phyloP scores from a whole-genome alignment of 345 rosid genomes.

The Stellera chamaejasme region DNA sequence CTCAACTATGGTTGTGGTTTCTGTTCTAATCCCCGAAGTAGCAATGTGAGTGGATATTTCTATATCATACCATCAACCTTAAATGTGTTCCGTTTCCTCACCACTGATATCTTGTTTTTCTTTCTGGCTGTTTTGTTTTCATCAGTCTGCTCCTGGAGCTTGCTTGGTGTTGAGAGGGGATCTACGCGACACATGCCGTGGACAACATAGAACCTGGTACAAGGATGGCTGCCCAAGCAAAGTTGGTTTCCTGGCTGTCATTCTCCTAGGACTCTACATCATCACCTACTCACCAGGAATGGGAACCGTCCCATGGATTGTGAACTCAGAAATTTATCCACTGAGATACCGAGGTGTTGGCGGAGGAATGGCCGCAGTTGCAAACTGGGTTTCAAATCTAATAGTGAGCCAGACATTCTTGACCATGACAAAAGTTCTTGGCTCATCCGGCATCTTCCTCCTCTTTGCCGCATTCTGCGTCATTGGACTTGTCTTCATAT shows the following conservation, averaged over 20 bases:
- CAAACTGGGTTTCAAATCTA: constrained; percentile 74
- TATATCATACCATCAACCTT: not conserved
- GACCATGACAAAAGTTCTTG: constrained; percentile 45
- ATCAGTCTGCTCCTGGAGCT: constrained; percentile 63
- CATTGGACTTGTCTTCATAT: constrained; percentile 41
- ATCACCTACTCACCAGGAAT: constrained; percentile 69
- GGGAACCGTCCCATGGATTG: constrained; percentile 91
- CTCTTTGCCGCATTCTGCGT: constrained; percentile 50
- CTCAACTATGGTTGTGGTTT: constrained; percentile 49
- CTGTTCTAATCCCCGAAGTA: constrained; percentile 28
- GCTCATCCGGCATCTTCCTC: constrained; percentile 54
- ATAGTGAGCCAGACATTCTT: constrained; percentile 59
- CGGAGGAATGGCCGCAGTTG: constrained; percentile 74
- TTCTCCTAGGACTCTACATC: constrained; percentile 65
- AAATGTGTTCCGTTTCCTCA: not conserved
- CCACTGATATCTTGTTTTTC: not conserved
- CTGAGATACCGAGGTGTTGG: constrained; percentile 75
- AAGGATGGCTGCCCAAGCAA: constrained; percentile 74
- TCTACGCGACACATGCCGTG: constrained; percentile 22
- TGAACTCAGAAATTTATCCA: constrained; percentile 92
- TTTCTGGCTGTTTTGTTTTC: not conserved
- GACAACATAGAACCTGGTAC: constrained; percentile 33
- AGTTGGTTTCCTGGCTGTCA: constrained; percentile 58
- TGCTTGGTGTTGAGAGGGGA: constrained; percentile 36
- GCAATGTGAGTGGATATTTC: constrained; percentile 21